Evolutionary conservation across 495 filamentous ascomycete species (phyloP), one percentile per base, ranked within the genome.

Genomic region (Hyphodiscus hymeniophilus): DNA sequence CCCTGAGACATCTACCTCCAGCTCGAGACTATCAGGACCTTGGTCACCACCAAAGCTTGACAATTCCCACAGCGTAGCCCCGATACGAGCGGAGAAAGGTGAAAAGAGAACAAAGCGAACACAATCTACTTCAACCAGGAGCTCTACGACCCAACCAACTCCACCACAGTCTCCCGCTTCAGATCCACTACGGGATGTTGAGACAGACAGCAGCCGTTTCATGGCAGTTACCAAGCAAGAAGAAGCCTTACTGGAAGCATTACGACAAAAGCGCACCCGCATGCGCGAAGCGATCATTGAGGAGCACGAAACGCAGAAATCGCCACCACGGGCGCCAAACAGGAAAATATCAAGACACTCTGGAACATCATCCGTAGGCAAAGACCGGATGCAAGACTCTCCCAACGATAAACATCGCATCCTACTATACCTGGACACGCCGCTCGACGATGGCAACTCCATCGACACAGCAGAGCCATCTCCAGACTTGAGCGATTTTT

Each of bases 161-260:
- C 66, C 67, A 13, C 69, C 72, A 3, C 40, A 69, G 4, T 75
- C 72, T 6, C 73, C 74, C 0, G 67, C 58, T 5, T 70, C 66
- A 44, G 58, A 70, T 3, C 71, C 73, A 38, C 65, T 70, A 53
- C 57, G 38, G 18, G 49, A 43, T 18, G 17, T 31, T 23, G 21
- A 45, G 16, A 42, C 42, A 32, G 15, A 22, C 16, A 71, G 73
- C 52, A 82, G 77, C 42, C 80, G 81, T 31, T 69, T 92, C 32
- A 92, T 95, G 77, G 82, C 85, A 0, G 87, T 94, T 40, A 94
- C 87, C 0, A 73, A 79, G 42, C 87, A 94, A 63, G 89, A 95
- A 60, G 83, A 89, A 58, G 78, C 84, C 59, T 68, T 95, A 5
- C 68, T 95, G 7, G 84, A 87, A 53, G 84, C 86, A 12, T 81